A percentile compares a stretch with the other conserved stretches of the same genome.
These are phyloP conservation scores for Fragilaria radians DNA, from an alignment of 108 stramenopile species.

Conservation along the genomic window DNA sequence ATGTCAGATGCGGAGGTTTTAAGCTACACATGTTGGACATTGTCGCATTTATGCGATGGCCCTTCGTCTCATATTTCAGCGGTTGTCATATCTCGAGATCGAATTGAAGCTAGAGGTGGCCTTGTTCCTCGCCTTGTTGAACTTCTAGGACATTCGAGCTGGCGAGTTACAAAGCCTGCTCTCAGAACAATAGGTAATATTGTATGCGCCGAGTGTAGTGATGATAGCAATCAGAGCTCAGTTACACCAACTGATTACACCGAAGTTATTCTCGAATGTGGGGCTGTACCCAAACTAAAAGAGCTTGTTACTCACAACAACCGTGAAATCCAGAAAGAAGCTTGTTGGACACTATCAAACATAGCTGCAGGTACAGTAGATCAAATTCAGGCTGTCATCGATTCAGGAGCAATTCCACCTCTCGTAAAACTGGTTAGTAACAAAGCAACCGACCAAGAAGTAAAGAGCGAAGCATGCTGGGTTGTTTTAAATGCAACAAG, in stretches of 20 bases:
- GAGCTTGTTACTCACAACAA: slow-evolving; percentile 83
- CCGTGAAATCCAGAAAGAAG: slow-evolving; percentile 97
- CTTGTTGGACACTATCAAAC: slow-evolving; percentile 95
- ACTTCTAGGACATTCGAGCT: slow-evolving; percentile 74
- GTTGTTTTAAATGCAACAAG: slow-evolving; percentile 96
- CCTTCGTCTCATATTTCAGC: slow-evolving; percentile 88
- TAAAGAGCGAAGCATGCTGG: slow-evolving; percentile 97
- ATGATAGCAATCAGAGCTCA: slow-evolving; percentile 34
- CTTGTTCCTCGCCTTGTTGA: slow-evolving; percentile 91
- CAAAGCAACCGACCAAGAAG: slow-evolving; percentile 81
- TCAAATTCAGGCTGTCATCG: slow-evolving; percentile 95
- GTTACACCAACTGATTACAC: slow-evolving; percentile 82
- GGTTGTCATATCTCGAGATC: slow-evolving; percentile 63
- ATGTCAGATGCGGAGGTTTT: slow-evolving; percentile 85
- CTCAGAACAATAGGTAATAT: slow-evolving; percentile 94
- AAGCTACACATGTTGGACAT: slow-evolving; percentile 92
- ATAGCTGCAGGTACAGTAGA: slow-evolving; percentile 95
- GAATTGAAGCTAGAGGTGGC: slow-evolving; percentile 35
- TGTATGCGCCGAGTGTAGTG: slow-evolving; percentile 93
- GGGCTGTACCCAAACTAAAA: slow-evolving; percentile 82
- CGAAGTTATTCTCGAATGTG: slow-evolving; percentile 87
- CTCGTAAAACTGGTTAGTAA: slow-evolving; percentile 81
- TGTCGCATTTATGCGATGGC: slow-evolving; percentile 93
- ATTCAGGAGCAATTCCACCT: slow-evolving; percentile 87
- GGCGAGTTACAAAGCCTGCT: slow-evolving; percentile 93